Evolutionary conservation across 306 rosid genomes (phyloP).

Genomic region (Cicer judaicum): DNA sequence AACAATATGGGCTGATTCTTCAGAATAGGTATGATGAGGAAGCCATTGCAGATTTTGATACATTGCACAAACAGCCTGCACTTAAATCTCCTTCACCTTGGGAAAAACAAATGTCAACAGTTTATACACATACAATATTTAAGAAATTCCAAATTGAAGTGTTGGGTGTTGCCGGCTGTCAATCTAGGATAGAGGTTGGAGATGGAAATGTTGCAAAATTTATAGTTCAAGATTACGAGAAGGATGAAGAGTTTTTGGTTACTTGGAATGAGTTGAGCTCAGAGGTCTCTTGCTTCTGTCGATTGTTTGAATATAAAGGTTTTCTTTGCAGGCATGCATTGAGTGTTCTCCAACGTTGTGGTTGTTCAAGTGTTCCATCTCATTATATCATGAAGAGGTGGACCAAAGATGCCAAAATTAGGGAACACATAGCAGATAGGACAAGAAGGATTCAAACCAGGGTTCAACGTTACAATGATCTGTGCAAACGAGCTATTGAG

Average conservation of each 20-base stretch:
- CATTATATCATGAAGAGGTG: conserved; percentile 82
- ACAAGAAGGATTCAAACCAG: conserved; percentile 62
- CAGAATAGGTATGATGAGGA: conserved; percentile 90
- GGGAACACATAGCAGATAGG: conserved; percentile 57
- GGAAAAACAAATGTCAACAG: conserved; percentile 92
- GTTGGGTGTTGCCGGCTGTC: conserved; percentile 92
- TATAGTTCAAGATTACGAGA: conserved; percentile 86
- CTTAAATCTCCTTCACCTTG: conserved; percentile 95
- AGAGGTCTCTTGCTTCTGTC: conserved; percentile 87
- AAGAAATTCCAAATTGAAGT: conserved; percentile 91
- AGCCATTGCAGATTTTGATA: conserved; percentile 90
- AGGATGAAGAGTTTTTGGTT: conserved; percentile 69
- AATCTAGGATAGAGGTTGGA: conserved; percentile 70
- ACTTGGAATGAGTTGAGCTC: conserved; percentile 70
- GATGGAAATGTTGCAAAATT: conserved; percentile 65
- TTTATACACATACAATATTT: conserved; percentile 87
- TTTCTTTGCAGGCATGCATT: conserved; percentile 89
- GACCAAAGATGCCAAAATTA: conserved; percentile 84
- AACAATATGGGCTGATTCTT: conserved; percentile 79
- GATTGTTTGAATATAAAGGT: conserved; percentile 85
- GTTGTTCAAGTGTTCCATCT: conserved; percentile 79
- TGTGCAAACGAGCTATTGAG: conserved; percentile 79
- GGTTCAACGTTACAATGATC: conserved; percentile 78
- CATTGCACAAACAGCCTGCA: conserved; percentile 93
- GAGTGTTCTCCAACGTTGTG: conserved; percentile 84